phyloP scores from a whole-genome alignment of 2,329 filamentous ascomycete genomes.

The Verticillium nubilum region DNA sequence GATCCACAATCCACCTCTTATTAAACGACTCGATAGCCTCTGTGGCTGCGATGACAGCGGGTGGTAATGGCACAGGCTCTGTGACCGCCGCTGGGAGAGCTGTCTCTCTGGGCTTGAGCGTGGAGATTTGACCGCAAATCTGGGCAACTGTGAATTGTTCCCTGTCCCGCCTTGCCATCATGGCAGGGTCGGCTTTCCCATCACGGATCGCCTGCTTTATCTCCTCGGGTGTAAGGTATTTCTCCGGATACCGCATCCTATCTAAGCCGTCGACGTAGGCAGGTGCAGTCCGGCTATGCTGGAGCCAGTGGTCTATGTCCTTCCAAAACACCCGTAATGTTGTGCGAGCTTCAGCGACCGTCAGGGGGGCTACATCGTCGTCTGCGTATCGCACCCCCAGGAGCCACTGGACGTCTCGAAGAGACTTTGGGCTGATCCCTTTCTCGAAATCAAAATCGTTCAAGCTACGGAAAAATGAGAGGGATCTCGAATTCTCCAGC shows the following conservation, averaged over 20 bases:
- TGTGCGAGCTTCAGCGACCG: neutral
- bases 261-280: neutral
- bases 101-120: neutral
- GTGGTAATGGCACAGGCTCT: neutral
- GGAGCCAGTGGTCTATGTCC: neutral
- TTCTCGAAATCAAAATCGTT: slow-evolving; percentile 2
- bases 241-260: neutral
- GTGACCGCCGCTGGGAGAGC: neutral
- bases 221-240: neutral
- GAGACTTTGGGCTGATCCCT: neutral
- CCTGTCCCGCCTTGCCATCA: neutral
- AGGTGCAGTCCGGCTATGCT: neutral
- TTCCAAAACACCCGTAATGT: neutral
- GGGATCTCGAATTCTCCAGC: neutral
- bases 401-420: slow-evolving; percentile 1
- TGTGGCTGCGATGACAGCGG: neutral
- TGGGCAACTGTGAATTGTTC: neutral
- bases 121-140: neutral
- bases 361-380: neutral
- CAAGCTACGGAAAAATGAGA: neutral
- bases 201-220: neutral
- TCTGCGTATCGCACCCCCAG: slow-evolving; percentile 1
- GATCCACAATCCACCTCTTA: neutral
- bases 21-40: neutral
- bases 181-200: neutral